A percentile compares a stretch with the other conserved stretches of the same genome.
Evolutionary conservation across 2,329 filamentous ascomycete genomes (phyloP).

Genomic region (Geosmithia morbida): DNA sequence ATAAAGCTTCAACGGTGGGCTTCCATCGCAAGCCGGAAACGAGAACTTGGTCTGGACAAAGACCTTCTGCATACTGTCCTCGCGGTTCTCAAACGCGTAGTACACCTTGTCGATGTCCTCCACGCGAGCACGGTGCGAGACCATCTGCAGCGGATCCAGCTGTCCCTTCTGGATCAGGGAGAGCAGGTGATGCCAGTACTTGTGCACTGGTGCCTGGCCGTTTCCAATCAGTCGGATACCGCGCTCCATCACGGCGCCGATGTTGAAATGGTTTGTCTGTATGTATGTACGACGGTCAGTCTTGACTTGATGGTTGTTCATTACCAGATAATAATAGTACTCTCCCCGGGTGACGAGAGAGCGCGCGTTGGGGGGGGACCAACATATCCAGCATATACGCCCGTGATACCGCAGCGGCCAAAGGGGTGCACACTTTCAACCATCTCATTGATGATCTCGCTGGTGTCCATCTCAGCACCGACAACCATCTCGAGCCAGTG

Average conservation of each 20-base stretch:
- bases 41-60: conserved; percentile 49
- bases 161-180: conserved; percentile 49
- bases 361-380: too few relatives aligned
- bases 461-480: conserved; percentile 73
- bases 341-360: too few relatives aligned
- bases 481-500: conserved; percentile 42
- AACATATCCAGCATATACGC: conserved; percentile 48
- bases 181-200: conserved; percentile 72
- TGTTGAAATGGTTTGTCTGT: conserved; percentile 74
- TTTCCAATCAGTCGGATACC: conserved; percentile 66
- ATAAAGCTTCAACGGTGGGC: conserved; percentile 27
- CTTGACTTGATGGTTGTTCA: too few relatives aligned
- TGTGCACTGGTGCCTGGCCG: conserved; percentile 58
- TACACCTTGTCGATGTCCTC: conserved; percentile 60
- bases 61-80: conserved; percentile 70
- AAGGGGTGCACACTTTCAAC: conserved; percentile 58
- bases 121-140: conserved; percentile 62
- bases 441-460: conserved; percentile 70
- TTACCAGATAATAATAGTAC: too few relatives aligned
- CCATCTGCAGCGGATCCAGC: conserved; percentile 66
- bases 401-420: conserved; percentile 64
- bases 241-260: conserved; percentile 73
- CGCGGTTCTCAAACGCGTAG: conserved; percentile 41
- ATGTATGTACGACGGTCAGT: too few relatives aligned
- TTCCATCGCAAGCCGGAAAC: conserved; percentile 25